Evolutionary conservation across 352 stramenopile genomes (phyloP), one percentile per base, ranked within the genome.

Genomic region (Pythium biforme): DNA sequence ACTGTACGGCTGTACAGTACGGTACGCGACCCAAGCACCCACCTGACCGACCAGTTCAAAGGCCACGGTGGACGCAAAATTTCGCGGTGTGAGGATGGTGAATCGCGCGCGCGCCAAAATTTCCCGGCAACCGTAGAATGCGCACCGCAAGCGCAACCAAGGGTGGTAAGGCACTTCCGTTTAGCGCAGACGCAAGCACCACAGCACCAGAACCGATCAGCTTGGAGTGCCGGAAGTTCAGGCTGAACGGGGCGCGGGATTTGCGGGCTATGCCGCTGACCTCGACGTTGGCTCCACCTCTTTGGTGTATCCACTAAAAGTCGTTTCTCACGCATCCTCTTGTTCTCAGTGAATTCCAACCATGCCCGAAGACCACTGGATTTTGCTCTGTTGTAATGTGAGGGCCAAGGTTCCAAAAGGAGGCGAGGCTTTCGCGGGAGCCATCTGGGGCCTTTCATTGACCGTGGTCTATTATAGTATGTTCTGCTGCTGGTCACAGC

Each of bases 41-140:
- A 34, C 31, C 31, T 34, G 31, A 34, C 31, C 31, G 5, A 10
- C 5, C 20, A 15, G 20, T 29, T 10, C 10, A 19, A 11, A 23
- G 0, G 33, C 19, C 31, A 45, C 31, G n/a, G 17, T 25, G 14
- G 25, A 34, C 12, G 23, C 34, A 57, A 57, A 48, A 48, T 57
- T 57, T 57, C 31, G 51, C 51, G 19, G 31, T 4, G 51, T 57
- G 51, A 57, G 34, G 51, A 46, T 57, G 51, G 48, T 54, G 48
- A 26, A 40, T 19, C 17, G 26, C 46, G 27, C 12, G 25, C 17
- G 20, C 2, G 3, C 14, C 25, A 54, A 54, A 54, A 40, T 54
- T 54, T 54, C 48, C 20, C 15, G 6, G 14, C 29, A 10, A 5
- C 22, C n/a, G n/a, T n/a, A n/a, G n/a, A n/a, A n/a, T n/a, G n/a